Conservation (phyloP, 148 eudicot species). For the Talinum fruticosum region DNA sequence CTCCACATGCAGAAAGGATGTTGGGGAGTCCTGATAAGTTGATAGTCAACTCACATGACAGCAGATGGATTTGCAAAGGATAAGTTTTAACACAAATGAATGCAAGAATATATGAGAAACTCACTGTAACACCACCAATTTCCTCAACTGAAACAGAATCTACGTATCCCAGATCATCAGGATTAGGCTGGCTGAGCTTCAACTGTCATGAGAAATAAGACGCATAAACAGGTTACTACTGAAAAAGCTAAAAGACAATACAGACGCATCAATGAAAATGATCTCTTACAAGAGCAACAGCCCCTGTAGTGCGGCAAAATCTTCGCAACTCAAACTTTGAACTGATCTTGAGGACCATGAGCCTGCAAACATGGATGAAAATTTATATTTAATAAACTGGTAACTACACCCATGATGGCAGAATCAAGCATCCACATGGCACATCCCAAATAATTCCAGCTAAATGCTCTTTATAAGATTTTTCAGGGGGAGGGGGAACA, state of each 20-base stretch:
- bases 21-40: no score
- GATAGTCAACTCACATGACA: neutral
- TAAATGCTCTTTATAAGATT: neutral
- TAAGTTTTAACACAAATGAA: neutral
- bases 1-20: no score
- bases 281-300: conserved; percentile 80
- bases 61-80: neutral
- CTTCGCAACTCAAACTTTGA: conserved; percentile 89
- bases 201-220: conserved; percentile 45
- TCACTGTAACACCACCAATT: conserved; percentile 84
- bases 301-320: conserved; percentile 93
- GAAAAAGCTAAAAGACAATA: neutral
- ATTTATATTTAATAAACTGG: neutral
- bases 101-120: neutral
- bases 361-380: conserved; percentile 39
- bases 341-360: conserved; percentile 87
- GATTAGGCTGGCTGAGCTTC: conserved; percentile 79
- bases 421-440: neutral
- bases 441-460: no score
- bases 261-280: neutral
- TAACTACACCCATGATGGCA: neutral
- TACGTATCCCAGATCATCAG: conserved; percentile 84
- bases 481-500: neutral
- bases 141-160: conserved; percentile 89
- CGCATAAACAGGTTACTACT: neutral